These are phyloP conservation scores for Penicillium taxi DNA, from an alignment of 495 filamentous ascomycete genomes.

Conservation along the genomic window DNA sequence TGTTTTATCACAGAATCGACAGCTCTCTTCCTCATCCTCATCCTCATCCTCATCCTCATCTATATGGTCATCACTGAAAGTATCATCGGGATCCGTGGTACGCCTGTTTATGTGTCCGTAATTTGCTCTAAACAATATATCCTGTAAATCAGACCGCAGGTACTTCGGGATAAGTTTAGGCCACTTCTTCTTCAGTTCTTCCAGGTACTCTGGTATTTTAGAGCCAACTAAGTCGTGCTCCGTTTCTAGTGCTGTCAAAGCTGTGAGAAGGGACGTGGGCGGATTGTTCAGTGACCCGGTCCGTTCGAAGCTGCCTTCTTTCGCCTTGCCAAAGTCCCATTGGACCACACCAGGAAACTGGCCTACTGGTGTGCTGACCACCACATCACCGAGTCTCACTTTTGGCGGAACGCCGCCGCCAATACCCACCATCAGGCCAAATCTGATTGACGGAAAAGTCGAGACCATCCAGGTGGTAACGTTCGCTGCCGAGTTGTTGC, in stretches of 20 bases:
- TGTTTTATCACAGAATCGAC: not conserved
- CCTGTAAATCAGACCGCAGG: not conserved
- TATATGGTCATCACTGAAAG: no score
- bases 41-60: no score
- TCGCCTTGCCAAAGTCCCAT: conserved; percentile 18
- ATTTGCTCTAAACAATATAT: not conserved
- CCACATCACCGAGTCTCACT: conserved; percentile 19
- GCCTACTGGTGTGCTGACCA: conserved; percentile 11
- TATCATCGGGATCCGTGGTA: no score
- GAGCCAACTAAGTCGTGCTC: conserved; percentile 11
- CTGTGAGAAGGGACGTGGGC: conserved; percentile 1
- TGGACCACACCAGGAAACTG: conserved; percentile 13
- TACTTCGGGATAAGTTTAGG: not conserved
- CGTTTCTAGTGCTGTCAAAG: conserved; percentile 1
- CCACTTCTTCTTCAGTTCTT: not conserved
- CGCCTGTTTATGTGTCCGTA: no score
- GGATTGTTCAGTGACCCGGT: conserved; percentile 15
- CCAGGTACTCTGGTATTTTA: not conserved
- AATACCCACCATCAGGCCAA: conserved; percentile 38
- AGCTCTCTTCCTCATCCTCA: not conserved
- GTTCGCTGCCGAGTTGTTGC: conserved; percentile 21
- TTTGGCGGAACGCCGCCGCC: conserved; percentile 29
- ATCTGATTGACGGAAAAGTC: conserved; percentile 29
- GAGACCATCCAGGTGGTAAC: conserved; percentile 22
- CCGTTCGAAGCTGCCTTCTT: conserved; percentile 10